Percentiles rank a stretch among this genome's conserved stretches.
These are phyloP conservation scores for Ceratobasidium sp. DNA, from an alignment of 1,284 basidiomycete species.

Conservation along the genomic window DNA sequence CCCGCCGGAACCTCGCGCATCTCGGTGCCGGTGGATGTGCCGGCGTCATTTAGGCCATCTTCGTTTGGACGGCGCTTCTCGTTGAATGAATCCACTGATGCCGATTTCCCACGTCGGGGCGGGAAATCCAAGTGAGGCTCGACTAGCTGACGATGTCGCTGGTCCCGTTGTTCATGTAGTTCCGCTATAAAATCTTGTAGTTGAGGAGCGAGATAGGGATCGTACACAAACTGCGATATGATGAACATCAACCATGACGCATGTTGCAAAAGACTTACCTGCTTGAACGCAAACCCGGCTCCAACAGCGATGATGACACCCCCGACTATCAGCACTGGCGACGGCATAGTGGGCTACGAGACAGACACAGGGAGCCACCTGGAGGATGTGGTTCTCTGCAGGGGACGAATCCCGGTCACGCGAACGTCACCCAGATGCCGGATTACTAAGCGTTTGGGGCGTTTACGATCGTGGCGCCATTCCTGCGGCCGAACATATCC, in stretches of 20 bases:
- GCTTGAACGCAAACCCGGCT: slow-evolving; percentile 34
- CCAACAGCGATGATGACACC: slow-evolving; percentile 36
- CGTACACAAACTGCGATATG: slow-evolving; percentile 27
- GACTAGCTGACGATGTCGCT: slow-evolving; percentile 9
- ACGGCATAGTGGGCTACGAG: slow-evolving; percentile 26
- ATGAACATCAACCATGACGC: background rate
- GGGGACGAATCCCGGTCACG: slow-evolving; percentile 14
- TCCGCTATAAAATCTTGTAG: slow-evolving; percentile 16
- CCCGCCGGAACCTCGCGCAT: slow-evolving; percentile 27
- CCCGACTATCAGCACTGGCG: slow-evolving; percentile 30
- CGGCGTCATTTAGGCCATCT: background rate
- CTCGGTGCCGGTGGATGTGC: slow-evolving; percentile 25
- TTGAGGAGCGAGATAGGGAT: slow-evolving; percentile 26
- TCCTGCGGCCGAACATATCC: too few relatives aligned
- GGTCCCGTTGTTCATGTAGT: slow-evolving; percentile 5
- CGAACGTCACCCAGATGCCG: too few relatives aligned
- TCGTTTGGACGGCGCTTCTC: slow-evolving; percentile 29
- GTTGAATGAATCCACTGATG: slow-evolving; percentile 13
- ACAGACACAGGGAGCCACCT: background rate
- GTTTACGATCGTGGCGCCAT: too few relatives aligned
- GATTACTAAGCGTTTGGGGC: slow-evolving; percentile 21
- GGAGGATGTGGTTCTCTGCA: slow-evolving; percentile 17
- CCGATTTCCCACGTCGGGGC: slow-evolving; percentile 23
- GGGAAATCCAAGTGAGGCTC: slow-evolving; percentile 26
- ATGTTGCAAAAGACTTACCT: slow-evolving; percentile 10